Base-by-base conservation (phyloP, 495 filamentous ascomycete genomes). In the Trypethelium eluteriae region DNA sequence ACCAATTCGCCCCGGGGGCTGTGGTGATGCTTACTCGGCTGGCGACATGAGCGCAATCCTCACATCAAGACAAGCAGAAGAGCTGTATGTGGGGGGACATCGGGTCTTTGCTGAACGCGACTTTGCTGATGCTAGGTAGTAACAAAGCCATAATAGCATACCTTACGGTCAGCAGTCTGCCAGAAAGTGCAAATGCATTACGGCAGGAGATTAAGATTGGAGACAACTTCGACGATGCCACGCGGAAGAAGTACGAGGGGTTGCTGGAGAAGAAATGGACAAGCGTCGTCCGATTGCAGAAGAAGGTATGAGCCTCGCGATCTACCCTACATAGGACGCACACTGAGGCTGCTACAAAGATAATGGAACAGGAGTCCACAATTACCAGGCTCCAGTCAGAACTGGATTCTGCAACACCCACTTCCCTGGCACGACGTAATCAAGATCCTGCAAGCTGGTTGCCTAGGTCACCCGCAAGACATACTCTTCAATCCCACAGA, bases 221-320 rank as follows among this genome's bases (percentile, higher is more conserved):
- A 25, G 83, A 88, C 64, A 83, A 78, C 53, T 93, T 94, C 71
- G 89, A 96, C 74, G 82, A 88, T 39, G 78, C 82, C 3, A 92
- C 89, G 9, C 79, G 85, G 41, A 94, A 94, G 79, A 95, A 92
- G 77, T 97, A 96, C 78, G 90, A 93, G 72, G 88, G 88, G 5
- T 75, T 97, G 25, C 74, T 97, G 74, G 93, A 96, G 80, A 95
- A 93, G 80, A 97, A 97, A 80, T 97, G 93, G 92, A 97, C 93
- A 25, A 92, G 89, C 70, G 88, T 93, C 2, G 89, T 95, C 67
- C 83, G 92, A 62, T 77, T 97, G 75, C 92, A 97, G 76, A 96
- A 93, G 77, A 96, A 92, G 88, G 91, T 89, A 75, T 41, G 78
- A 66, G 65, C 32, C 50, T 67, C 69, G 64, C 72, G 64, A 36